Percentiles rank a stretch among this genome's conserved stretches.
These are phyloP conservation scores for Diplotaxis tenuifolia DNA, from an alignment of 345 rosid species.

Conservation along the genomic window DNA sequence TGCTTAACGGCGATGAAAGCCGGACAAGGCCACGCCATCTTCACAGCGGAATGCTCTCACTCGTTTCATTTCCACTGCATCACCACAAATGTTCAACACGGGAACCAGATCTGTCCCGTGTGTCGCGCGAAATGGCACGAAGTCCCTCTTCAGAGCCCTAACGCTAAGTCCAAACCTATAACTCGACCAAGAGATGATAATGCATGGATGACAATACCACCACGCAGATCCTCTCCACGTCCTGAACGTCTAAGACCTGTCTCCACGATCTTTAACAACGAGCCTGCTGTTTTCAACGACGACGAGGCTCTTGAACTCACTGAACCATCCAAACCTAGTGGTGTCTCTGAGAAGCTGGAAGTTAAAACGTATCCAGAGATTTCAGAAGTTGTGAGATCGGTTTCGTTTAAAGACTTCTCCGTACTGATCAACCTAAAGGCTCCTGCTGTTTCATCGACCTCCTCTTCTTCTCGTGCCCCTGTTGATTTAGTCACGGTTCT, in stretches of 20 bases:
- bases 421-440: conserved; percentile 88
- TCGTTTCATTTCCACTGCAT: conserved; percentile 97
- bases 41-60: conserved; percentile 96
- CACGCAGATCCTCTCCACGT: conserved; percentile 36
- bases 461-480: conserved; percentile 64
- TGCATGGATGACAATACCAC: conserved; percentile 58
- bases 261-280: conserved; percentile 50
- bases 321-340: conserved; percentile 25
- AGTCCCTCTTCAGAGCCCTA: conserved; percentile 65
- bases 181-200: conserved; percentile 57
- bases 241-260: conserved; percentile 49
- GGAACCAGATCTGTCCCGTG: conserved; percentile 89
- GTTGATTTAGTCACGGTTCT: conserved; percentile 93
- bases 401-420: conserved; percentile 57
- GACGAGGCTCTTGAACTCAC: conserved; percentile 60
- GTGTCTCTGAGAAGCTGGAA: conserved; percentile 45
- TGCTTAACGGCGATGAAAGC: conserved; percentile 76
- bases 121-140: conserved; percentile 96
- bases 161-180: conserved; percentile 28
- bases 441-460: conserved; percentile 41
- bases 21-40: conserved; percentile 88
- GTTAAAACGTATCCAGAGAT: conserved; percentile 70
- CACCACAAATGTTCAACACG: conserved; percentile 84
- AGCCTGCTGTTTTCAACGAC: conserved; percentile 73
- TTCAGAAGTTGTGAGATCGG: conserved; percentile 52